These are phyloP conservation scores for Fusarium duplospermum DNA, from an alignment of 2,329 filamentous ascomycete species.

Conservation along the genomic window DNA sequence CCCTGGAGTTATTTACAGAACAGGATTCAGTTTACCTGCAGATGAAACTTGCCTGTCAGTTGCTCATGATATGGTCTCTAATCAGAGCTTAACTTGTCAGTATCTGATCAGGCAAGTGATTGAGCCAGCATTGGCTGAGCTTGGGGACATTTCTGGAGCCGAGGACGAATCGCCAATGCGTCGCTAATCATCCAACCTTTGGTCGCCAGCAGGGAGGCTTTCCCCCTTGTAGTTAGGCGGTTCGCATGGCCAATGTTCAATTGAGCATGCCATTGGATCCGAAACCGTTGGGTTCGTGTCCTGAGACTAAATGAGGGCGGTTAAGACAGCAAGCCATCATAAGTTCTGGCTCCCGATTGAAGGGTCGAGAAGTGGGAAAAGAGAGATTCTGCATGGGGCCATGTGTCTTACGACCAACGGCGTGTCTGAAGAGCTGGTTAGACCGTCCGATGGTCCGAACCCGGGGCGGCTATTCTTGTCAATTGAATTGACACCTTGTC, in stretches of 20 bases:
- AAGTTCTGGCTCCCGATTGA: not conserved
- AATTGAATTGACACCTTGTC: not conserved
- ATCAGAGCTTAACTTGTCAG: not conserved
- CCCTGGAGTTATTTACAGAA: not conserved
- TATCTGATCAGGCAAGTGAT: not conserved
- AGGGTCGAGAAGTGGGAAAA: not conserved
- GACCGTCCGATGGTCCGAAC: not conserved
- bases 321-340: conserved; percentile 1
- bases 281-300: not conserved
- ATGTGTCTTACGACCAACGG: conserved; percentile 5
- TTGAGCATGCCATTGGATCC: not conserved
- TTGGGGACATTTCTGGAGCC: not conserved
- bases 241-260: not conserved
- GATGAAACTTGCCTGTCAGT: not conserved
- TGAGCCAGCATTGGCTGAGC: not conserved
- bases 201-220: not conserved
- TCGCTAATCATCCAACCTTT: not conserved
- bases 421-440: not conserved
- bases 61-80: not conserved
- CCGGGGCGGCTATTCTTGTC: conserved; percentile 6
- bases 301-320: conserved; percentile 4
- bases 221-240: not conserved
- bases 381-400: not conserved
- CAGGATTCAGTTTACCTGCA: not conserved
- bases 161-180: not conserved